Base-by-base conservation (phyloP, 2,329 filamentous ascomycete genomes). In the Fusarium camptoceras region DNA sequence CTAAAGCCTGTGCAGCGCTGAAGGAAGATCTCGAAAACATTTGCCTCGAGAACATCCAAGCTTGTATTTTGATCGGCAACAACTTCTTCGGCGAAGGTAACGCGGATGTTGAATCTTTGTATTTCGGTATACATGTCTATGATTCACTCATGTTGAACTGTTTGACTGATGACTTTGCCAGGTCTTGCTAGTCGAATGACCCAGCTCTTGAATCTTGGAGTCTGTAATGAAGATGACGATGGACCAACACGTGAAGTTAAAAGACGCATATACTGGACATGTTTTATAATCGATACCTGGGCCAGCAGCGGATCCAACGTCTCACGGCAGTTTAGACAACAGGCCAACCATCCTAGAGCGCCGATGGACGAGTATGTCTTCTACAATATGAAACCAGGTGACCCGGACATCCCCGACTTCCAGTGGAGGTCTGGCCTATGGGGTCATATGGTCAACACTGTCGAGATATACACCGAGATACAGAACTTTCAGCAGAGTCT, bases 281-380 rank as follows among this genome's bases (percentile, higher is more conserved):
- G 72, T 27, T 80, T 76, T 44, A 75, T 80, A 6, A 74, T 78
- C 44, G 78, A 80, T 44, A 74, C 73, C 6, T 80, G 78, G 78
- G 73, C 76, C 16, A 79, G 78, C 44, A 75, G 74, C 6, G 78
- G 78, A 5, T 73, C 74, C 20, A 71, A 75, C 55, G 14, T 74
- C 7, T 66, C 70, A 8, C 72, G 74, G 1, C 77, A 79, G 49
- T 77, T 79, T 22, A 58, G 50, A 46, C 68, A 62, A 57, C 64
- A 68, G 16, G 41, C 49, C 3, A 59, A 54, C 4, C 60, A 59
- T 18, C 74, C 73, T 0, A 59, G 68, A 27, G 31, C 66, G 3
- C 78, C 78, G 1, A 77, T 80, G 66, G 76, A 80, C 20, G 78
- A 80, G 27, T 61, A 59, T 1, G 42, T 70, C 22, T 75, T 74